These are phyloP conservation scores for Flaveria linearis DNA, from an alignment of 129 eudicot genomes.

Conservation along the genomic window DNA sequence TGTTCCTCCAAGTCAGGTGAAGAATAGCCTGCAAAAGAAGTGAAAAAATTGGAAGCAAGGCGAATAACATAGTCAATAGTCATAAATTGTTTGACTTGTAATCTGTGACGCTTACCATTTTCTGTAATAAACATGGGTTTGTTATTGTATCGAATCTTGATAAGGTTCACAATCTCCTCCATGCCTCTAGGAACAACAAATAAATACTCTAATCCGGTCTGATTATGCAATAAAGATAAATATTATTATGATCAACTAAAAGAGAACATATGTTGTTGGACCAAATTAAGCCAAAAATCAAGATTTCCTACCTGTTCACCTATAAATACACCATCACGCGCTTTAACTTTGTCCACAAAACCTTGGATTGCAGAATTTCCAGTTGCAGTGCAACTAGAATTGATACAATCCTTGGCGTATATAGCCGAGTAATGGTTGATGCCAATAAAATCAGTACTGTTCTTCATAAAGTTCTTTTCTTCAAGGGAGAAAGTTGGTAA, in stretches of 20 bases:
- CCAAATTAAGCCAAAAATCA: neutral
- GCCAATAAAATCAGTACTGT: constrained; percentile 70
- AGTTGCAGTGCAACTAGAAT: constrained; percentile 44
- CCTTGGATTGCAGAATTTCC: constrained; percentile 55
- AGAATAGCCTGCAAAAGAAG: constrained; percentile 47
- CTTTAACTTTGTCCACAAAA: constrained; percentile 36
- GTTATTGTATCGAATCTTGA: constrained; percentile 64
- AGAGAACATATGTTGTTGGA: neutral
- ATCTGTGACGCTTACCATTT: constrained; percentile 52
- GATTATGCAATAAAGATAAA: constrained; percentile 4
- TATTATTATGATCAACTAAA: neutral
- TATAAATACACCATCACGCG: constrained; percentile 60
- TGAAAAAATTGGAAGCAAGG: no score
- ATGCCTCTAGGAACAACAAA: constrained; percentile 80
- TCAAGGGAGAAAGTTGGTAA: constrained; percentile 62
- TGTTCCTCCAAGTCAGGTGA: constrained; percentile 32
- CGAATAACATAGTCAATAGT: neutral
- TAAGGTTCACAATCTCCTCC: constrained; percentile 52
- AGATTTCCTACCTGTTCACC: constrained; percentile 52
- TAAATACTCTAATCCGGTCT: constrained; percentile 46
- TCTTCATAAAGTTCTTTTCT: constrained; percentile 49
- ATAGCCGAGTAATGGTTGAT: constrained; percentile 71
- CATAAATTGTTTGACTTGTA: neutral
- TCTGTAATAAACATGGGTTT: constrained; percentile 79
- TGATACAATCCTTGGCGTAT: constrained; percentile 64